These are phyloP conservation scores for Andrographis paniculata DNA, from an alignment of 305 asterid genomes.

Conservation along the genomic window DNA sequence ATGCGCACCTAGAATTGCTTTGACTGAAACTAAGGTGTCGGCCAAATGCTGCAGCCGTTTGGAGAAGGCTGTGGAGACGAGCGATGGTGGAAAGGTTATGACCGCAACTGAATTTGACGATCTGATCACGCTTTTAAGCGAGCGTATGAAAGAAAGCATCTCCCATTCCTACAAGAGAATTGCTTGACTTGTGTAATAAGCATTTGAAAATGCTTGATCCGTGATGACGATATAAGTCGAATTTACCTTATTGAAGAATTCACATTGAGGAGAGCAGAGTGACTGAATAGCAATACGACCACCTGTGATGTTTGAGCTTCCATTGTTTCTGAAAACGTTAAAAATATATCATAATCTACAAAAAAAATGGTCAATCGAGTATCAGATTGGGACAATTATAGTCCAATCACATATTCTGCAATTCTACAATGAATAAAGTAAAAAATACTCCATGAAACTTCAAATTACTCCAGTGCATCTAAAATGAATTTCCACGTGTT, in stretches of 20 bases:
- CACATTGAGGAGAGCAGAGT: conserved; percentile 83
- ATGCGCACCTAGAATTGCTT: conserved; percentile 70
- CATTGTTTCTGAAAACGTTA: conserved; percentile 39
- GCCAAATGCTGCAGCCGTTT: conserved; percentile 95
- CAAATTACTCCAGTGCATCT: no score
- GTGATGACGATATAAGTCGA: no score
- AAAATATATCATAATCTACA: background rate
- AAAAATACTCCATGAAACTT: no score
- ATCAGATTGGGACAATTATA: no score
- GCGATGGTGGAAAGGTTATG: conserved; percentile 72
- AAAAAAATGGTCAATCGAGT: no score
- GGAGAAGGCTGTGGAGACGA: conserved; percentile 53
- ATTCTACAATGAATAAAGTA: no score
- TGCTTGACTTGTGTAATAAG: background rate
- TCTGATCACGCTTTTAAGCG: conserved; percentile 61
- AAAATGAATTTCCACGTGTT: no score
- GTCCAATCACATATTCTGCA: no score
- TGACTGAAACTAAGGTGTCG: conserved; percentile 76
- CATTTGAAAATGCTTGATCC: no score
- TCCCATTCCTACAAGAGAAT: conserved; percentile 62
- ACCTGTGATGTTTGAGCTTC: conserved; percentile 35
- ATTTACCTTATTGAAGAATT: conserved; percentile 55
- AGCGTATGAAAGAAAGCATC: conserved; percentile 68
- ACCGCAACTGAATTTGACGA: conserved; percentile 78
- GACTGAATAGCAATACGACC: conserved; percentile 85